Base-by-base conservation (phyloP, 2,329 filamentous ascomycete species). In the Escovopsis sp. region DNA sequence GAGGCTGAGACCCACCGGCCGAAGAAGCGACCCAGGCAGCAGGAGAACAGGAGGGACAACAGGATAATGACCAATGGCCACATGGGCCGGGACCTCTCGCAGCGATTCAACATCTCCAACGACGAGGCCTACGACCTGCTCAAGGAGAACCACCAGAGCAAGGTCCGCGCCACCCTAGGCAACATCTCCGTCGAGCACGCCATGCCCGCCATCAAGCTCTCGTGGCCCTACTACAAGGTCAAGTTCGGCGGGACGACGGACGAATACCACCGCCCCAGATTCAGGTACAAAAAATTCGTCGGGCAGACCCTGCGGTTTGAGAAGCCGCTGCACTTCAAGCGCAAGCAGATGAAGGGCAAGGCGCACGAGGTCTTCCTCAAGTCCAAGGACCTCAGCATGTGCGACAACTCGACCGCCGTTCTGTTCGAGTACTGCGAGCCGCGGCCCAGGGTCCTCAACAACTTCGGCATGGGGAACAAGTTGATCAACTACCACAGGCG, bases 401-500 rank as follows among this genome's bases (percentile, higher is more conserved):
- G 75, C 42, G 90, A 98, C 56, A 94, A 94, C 51, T 86, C 88
- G 0, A 80, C 77, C 29, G 78, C 85, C 15, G 70, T 94, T 5
- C 70, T 98, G 12, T 79, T 96, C 25, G 90, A 98, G 57, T 98
- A 98, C 54, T 92, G 85, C 8, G 90, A 98, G 57, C 86, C 94
- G 49, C 79, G 85, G 42, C 90, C 90, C 1, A 81, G 79, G 9
- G 85, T 93, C 40, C 64, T 98, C 41, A 94, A 88, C 30, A 94
- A 93, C 52, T 94, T 94, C 49, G 90, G 88, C 44, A 98, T 98
- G 90, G 87, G 87, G 35, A 93, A 80, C 54, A 81, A 86, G 35
- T 72, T 98, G 39, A 85, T 96, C 63, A 96, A 98, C 56, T 98
- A 96, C 57, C 94, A 94, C 53, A 81, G 87, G 39, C 85, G 85